These are phyloP conservation scores for Nigrospora osmanthi DNA, from an alignment of 2,329 filamentous ascomycete genomes.

Conservation along the genomic window DNA sequence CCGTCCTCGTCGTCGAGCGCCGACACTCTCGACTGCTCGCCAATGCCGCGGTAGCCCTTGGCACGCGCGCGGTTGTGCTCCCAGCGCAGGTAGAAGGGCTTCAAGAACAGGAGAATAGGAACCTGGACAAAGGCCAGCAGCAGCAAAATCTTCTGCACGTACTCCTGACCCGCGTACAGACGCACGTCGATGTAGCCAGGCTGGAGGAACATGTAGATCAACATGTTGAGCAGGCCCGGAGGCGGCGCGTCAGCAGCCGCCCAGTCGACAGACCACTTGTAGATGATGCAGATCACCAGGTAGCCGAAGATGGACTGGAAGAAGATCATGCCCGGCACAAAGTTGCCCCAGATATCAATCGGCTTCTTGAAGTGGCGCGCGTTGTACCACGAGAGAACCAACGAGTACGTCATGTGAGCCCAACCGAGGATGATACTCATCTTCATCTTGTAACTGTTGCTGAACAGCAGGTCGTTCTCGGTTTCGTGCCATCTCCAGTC, in stretches of 20 bases:
- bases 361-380: constrained; percentile 89
- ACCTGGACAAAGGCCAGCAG: constrained; percentile 81
- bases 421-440: constrained; percentile 96
- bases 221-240: constrained; percentile 92
- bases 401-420: constrained; percentile 97
- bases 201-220: constrained; percentile 98
- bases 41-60: constrained; percentile 86
- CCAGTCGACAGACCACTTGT: constrained; percentile 97
- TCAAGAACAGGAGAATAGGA: constrained; percentile 84
- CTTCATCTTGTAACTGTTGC: constrained; percentile 99
- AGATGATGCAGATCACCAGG: constrained; percentile 85
- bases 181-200: constrained; percentile 67
- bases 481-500: constrained; percentile 96
- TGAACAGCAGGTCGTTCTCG: constrained; percentile 91
- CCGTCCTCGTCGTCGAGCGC: constrained; percentile 87
- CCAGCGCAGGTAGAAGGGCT: constrained; percentile 89
- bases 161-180: constrained; percentile 71
- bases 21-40: constrained; percentile 79
- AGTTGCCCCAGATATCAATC: constrained; percentile 96
- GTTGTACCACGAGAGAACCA: constrained; percentile 89
- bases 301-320: constrained; percentile 99
- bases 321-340: constrained; percentile 97
- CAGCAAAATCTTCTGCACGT: constrained; percentile 70
- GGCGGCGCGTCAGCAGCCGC: constrained; percentile 54
- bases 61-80: constrained; percentile 87